Base-by-base conservation (phyloP, 805 yeast species). In the Kodamaea hsintzibuensis region DNA sequence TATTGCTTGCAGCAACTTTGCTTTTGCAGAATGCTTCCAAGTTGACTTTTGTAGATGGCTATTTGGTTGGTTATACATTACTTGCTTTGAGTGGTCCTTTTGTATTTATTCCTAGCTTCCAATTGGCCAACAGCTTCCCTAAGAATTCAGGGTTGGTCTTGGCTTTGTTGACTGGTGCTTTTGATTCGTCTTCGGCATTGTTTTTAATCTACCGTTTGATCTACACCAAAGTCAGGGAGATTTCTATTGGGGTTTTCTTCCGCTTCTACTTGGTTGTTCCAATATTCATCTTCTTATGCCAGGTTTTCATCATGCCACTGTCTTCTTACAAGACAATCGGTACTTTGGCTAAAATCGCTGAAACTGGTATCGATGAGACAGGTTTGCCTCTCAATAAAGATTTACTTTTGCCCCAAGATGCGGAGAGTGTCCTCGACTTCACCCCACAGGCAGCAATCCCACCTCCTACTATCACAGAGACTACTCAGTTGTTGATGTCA, bases 21-120 rank as follows among this genome's bases (percentile, higher is more conserved):
- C 65, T 69, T 25, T 65, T 86, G 53, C 75, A 80, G 3, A 62
- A 66, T 54, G 83, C 82, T 13, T 58, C 56, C 42, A 39, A 48
- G 2, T 58, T 80, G 38, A 50, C 62, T 2, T 50, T 62, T 30
- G 49, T 67, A 7, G 97, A 91, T 67, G 83, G 86, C 2, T 91
- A 88, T 68, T 67, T 90, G 39, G 53, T 71, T 7, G 98, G 98
- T 0, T 93, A 89, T 67, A 74, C 87, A 1, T 68, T 82, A 13
- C 74, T 92, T 19, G 97, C 97, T 0, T 74, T 91, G 54, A 97
- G 96, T 6, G 98, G 98, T 3, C 98, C 98, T 8, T 91, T 92
- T 72, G 92, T 88, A 17, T 92, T 89, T 67, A 91, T 93, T 54
- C 86, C 96, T 14, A 84, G 91, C 57, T 91, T 92, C 79, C 98